phyloP scores from a whole-genome alignment of 2,329 filamentous ascomycete species.

The Ascochyta viciae-villosae region DNA sequence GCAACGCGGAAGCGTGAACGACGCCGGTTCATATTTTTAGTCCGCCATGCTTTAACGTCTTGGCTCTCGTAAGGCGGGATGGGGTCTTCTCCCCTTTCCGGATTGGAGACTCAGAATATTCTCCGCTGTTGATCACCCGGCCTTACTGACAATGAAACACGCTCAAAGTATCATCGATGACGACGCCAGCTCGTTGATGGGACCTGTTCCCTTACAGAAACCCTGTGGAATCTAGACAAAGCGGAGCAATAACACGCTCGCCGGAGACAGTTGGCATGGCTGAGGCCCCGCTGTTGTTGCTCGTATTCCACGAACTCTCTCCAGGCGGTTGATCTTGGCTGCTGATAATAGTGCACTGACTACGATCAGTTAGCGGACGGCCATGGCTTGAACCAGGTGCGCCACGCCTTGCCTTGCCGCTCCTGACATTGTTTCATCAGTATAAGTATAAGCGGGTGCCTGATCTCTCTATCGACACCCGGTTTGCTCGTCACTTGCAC shows the following conservation, averaged over 20 bases:
- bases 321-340: constrained; percentile 29
- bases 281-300: constrained; percentile 19
- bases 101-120: neutral
- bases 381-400: constrained; percentile 25
- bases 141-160: neutral
- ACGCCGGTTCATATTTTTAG: constrained; percentile 26
- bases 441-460: constrained; percentile 32
- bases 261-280: neutral
- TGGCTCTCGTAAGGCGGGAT: constrained; percentile 19
- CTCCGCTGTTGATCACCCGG: constrained; percentile 4
- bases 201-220: too few species aligned
- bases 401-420: constrained; percentile 24
- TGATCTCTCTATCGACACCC: constrained; percentile 20
- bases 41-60: constrained; percentile 18
- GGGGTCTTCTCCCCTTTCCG: constrained; percentile 1
- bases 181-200: neutral
- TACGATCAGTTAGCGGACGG: constrained; percentile 21
- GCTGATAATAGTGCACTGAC: constrained; percentile 24
- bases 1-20: constrained; percentile 19
- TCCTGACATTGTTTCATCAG: constrained; percentile 14
- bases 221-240: neutral
- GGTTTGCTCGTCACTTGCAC: constrained; percentile 34
- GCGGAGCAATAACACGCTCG: constrained; percentile 4
- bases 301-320: constrained; percentile 25
- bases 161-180: neutral